These are phyloP conservation scores for Coemansia sp. DNA, from an alignment of 192 early-diverging fungal genomes.

Conservation along the genomic window DNA sequence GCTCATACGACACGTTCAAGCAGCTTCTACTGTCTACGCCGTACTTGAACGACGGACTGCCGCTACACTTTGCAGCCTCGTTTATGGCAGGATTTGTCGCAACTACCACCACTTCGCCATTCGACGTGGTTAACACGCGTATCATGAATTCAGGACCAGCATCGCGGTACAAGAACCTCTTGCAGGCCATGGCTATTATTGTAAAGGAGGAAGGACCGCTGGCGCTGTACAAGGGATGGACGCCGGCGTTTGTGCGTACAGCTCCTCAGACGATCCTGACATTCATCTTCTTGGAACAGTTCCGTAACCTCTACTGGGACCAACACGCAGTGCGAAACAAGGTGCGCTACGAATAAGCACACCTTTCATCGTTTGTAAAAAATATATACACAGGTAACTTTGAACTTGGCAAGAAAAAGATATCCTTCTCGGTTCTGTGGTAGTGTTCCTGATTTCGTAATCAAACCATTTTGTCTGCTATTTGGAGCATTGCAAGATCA, in stretches of 20 bases:
- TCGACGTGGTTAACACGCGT: slow-evolving; percentile 84
- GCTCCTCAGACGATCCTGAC: slow-evolving; percentile 85
- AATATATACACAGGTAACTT: too few species aligned
- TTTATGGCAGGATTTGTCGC: slow-evolving; percentile 9
- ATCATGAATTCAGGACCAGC: slow-evolving; percentile 71
- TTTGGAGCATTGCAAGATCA: too few species aligned
- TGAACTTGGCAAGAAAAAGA: too few species aligned
- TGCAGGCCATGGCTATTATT: slow-evolving; percentile 57
- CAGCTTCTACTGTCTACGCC: slow-evolving; percentile 61
- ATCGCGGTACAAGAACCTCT: slow-evolving; percentile 30
- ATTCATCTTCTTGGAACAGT: slow-evolving; percentile 79
- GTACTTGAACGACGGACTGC: slow-evolving; percentile 63
- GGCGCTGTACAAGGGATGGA: slow-evolving; percentile 83
- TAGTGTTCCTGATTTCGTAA: too few species aligned
- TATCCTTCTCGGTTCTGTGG: too few species aligned
- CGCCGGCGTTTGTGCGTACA: slow-evolving; percentile 76
- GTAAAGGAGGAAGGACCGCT: slow-evolving; percentile 64
- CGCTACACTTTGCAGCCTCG: slow-evolving; percentile 69
- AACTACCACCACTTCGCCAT: slow-evolving; percentile 68
- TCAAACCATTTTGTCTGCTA: too few species aligned
- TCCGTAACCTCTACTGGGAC: slow-evolving; percentile 56
- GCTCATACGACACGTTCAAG: slow-evolving; percentile 79
- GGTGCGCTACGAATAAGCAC: slow-evolving; percentile 41
- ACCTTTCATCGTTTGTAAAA: too few species aligned
- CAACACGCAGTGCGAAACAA: slow-evolving; percentile 22